Evolutionary conservation across 306 rosid species (phyloP), one percentile per base, ranked within the genome.

Genomic region (Quercus aquifolioides): DNA sequence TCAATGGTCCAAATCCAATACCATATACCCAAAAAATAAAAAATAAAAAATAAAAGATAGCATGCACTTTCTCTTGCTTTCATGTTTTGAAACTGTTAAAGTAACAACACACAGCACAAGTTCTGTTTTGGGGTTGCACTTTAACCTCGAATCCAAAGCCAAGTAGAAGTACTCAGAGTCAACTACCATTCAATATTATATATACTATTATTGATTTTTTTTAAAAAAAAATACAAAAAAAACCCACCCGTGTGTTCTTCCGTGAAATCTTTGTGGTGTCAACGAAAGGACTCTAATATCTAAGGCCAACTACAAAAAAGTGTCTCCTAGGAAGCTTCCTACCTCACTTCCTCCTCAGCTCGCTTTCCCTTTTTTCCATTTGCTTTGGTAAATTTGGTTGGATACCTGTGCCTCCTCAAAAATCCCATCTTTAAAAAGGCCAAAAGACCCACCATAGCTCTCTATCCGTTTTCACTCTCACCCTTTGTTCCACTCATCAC

Each of bases 111-210:
- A 79, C 68, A 79, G 76, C 81, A 20, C 62, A 63, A 69, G 52
- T 69, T 79, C 62, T 86, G 76, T 85, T 74, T 77, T 78, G 49
- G 76, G 52, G 77, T 33, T 26, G 68, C 18, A 43, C 85, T 83
- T 80, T 82, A 90, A 83, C 72, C 79, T 74, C 86, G 94, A 87
- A 94, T 92, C 98, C 97, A 84, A 91, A 60, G 94, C 90, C 78
- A 4, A 72, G 13, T 69, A 2, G 33, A 33, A 20, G 67, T 38
- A 73, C 30, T 6, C 14, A 83, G 83, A 87, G 98, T 92, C 97
- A 92, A 90, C 94, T 28, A 83, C 76, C 54, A 14, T 31, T 81
- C 30, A 31, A 62, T 10, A 3, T 43, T 21, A 54, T 33, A 41
- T 41, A 8, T 41, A 8, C 46, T 41, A 11, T 71, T 58, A 46